A percentile compares a stretch with the other conserved stretches of the same genome.
Evolutionary conservation across 257 asterid genomes (phyloP).

Genomic region (Ehretia macrophylla): DNA sequence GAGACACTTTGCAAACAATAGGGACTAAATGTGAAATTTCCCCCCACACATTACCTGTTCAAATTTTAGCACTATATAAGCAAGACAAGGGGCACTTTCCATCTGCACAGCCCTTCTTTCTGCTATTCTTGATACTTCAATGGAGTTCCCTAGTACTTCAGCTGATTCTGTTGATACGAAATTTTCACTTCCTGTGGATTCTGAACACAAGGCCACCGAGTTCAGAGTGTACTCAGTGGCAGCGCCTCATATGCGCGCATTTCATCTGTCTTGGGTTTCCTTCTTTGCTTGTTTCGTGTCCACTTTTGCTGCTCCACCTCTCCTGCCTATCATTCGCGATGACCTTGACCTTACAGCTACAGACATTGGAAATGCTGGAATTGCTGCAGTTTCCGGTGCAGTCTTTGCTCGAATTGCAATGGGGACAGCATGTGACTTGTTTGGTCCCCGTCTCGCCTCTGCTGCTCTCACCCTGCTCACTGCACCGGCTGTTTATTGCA

Average conservation of each 20-base stretch:
- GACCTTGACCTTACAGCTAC: conserved; percentile 69
- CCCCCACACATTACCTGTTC: background rate
- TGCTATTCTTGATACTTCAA: background rate
- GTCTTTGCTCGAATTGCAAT: conserved; percentile 72
- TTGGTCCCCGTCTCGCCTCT: conserved; percentile 77
- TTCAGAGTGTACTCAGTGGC: conserved; percentile 48
- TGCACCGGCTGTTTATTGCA: conserved; percentile 68
- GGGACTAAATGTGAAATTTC: no score
- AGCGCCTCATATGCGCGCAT: conserved; percentile 82
- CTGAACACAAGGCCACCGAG: conserved; percentile 67
- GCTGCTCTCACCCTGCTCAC: conserved; percentile 60
- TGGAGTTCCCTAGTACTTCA: conserved; percentile 32
- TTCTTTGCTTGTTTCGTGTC: conserved; percentile 89
- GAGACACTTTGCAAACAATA: no score
- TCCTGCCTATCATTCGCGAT: conserved; percentile 81
- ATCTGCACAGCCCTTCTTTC: no score
- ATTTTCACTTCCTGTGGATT: conserved; percentile 65
- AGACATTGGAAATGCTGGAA: conserved; percentile 84
- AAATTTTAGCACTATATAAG: background rate
- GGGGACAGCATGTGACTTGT: conserved; percentile 82
- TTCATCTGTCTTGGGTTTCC: conserved; percentile 83
- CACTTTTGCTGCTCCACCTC: conserved; percentile 83
- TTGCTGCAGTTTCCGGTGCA: conserved; percentile 88
- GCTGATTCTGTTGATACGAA: conserved; percentile 21
- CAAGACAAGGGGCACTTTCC: background rate